Conservation (phyloP, 2,329 filamentous ascomycete species). For the Penicillium verrucosum region DNA sequence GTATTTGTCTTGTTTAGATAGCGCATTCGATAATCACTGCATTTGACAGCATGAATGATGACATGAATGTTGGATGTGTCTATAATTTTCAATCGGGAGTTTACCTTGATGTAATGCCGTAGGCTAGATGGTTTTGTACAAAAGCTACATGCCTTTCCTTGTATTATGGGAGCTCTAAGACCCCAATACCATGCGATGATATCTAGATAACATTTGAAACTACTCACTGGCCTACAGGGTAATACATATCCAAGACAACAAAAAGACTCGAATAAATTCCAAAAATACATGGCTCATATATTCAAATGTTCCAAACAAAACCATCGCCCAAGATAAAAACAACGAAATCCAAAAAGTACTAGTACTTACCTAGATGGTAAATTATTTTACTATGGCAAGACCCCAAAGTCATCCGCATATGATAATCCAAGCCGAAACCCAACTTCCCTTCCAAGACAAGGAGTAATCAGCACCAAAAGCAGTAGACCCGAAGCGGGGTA, state of each 20-base stretch:
- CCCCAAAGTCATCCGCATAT: background rate
- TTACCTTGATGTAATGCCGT: background rate
- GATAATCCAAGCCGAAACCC: background rate
- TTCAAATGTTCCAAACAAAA: background rate
- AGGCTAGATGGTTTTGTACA: background rate
- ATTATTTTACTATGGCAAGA: background rate
- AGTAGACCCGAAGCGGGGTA: background rate
- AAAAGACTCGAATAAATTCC: background rate
- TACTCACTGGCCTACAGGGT: background rate
- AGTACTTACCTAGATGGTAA: background rate
- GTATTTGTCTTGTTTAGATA: background rate
- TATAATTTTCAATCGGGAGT: background rate
- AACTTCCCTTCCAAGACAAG: background rate
- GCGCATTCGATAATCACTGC: constrained; percentile 3
- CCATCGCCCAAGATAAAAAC: background rate
- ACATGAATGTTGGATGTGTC: background rate
- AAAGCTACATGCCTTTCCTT: background rate
- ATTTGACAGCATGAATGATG: constrained; percentile 7
- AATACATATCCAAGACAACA: background rate
- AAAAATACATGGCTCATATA: background rate
- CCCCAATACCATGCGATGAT: background rate
- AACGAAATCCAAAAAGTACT: background rate
- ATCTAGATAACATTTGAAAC: background rate
- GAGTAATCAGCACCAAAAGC: background rate
- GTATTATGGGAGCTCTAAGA: background rate